These are phyloP conservation scores for Colletotrichum gloeosporioides DNA, from an alignment of 2,329 filamentous ascomycete species.

Conservation along the genomic window DNA sequence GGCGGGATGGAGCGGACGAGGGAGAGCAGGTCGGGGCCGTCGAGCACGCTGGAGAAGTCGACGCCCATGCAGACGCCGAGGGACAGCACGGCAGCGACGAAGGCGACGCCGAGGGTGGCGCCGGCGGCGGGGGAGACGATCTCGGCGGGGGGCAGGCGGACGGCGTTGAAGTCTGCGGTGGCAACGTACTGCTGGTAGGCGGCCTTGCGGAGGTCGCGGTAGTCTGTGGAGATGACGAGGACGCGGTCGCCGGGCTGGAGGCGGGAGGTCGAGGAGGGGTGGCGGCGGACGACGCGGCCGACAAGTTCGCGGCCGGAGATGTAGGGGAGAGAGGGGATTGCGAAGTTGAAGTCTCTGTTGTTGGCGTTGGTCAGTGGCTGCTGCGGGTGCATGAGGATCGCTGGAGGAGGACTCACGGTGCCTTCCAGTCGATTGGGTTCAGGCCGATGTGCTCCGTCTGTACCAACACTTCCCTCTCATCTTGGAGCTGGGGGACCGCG, in stretches of 20 bases:
- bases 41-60: conserved; percentile 58
- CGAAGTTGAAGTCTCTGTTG: conserved; percentile 71
- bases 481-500: conserved; percentile 43
- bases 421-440: conserved; percentile 81
- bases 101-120: conserved; percentile 72
- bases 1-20: conserved; percentile 52
- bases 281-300: conserved; percentile 58
- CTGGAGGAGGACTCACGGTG: conserved; percentile 59
- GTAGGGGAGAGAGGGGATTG: conserved; percentile 70
- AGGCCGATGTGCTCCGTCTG: conserved; percentile 69
- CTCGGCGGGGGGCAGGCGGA: conserved; percentile 57
- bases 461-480: conserved; percentile 63
- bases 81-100: conserved; percentile 70
- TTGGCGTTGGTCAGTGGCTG: not conserved
- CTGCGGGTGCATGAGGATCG: not conserved
- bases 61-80: conserved; percentile 74
- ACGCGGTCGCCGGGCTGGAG: conserved; percentile 62
- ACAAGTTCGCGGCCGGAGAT: conserved; percentile 74
- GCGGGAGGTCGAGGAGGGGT: conserved; percentile 32
- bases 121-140: conserved; percentile 53
- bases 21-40: conserved; percentile 64
- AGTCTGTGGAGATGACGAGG: conserved; percentile 76
- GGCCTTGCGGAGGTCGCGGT: conserved; percentile 73
- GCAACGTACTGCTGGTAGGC: conserved; percentile 75
- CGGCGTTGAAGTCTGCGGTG: conserved; percentile 68